phyloP scores from a whole-genome alignment of 108 stramenopile genomes.

The Parietichytrium sp. region DNA sequence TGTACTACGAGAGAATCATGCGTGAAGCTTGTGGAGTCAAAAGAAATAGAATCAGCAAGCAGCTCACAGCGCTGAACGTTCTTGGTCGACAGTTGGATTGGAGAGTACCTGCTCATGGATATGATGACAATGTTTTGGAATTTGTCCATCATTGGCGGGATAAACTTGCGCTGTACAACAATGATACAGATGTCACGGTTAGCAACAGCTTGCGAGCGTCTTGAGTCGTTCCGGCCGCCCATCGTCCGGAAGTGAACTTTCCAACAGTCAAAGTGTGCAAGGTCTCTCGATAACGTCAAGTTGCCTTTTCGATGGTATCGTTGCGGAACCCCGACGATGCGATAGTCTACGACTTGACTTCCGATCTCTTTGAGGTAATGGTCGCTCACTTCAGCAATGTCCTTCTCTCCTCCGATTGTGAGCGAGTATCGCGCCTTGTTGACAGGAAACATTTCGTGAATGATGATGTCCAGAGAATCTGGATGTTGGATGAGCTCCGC shows the following conservation, averaged over 20 bases:
- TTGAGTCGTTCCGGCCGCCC: neutral
- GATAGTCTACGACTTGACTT: neutral
- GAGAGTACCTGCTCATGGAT: neutral
- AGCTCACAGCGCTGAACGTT: too few species aligned
- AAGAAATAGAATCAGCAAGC: neutral
- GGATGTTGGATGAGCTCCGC: too few species aligned
- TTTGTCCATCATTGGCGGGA: slow-evolving; percentile 16
- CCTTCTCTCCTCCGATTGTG: neutral
- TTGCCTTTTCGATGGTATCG: neutral
- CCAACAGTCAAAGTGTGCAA: neutral
- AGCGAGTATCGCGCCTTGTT: neutral
- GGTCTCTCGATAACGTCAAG: neutral
- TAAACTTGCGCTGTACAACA: neutral
- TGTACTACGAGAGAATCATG: neutral
- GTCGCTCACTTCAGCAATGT: neutral
- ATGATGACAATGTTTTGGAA: neutral
- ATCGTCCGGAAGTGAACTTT: neutral
- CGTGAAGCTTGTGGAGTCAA: neutral
- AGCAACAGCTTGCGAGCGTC: neutral
- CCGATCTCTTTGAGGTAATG: neutral
- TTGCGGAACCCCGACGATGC: neutral
- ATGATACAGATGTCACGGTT: neutral
- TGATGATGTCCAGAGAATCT: neutral
- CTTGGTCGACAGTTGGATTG: too few species aligned
- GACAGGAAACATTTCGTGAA: neutral